Evolutionary conservation across 352 stramenopile species (phyloP).

Genomic region (Pythium volutum): DNA sequence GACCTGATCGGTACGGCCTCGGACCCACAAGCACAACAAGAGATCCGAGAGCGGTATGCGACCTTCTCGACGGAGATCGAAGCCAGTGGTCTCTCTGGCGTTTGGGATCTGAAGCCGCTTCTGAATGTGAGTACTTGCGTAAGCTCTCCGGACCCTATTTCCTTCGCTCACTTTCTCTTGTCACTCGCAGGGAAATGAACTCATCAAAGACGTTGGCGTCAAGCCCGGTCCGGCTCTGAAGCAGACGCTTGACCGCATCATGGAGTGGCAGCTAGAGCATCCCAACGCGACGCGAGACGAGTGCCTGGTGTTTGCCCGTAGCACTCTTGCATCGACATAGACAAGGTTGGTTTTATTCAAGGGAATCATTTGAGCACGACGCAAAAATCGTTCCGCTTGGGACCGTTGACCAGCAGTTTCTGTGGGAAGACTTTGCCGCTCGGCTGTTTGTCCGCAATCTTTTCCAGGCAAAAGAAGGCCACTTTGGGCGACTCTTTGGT

Average conservation of each 20-base stretch:
- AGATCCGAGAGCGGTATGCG: constrained; percentile 35
- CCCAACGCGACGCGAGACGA: constrained; percentile 53
- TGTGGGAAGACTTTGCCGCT: constrained; percentile 37
- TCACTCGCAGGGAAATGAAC: constrained; percentile 51
- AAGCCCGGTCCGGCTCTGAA: constrained; percentile 63
- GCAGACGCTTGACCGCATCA: constrained; percentile 46
- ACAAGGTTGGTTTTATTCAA: constrained; percentile 15
- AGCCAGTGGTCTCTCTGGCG: constrained; percentile 30
- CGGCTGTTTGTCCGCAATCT: constrained; percentile 23
- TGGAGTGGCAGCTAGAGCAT: constrained; percentile 60
- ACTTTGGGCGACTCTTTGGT: constrained; percentile 81
- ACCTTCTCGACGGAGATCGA: constrained; percentile 33
- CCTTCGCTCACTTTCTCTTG: background rate
- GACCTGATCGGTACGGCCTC: constrained; percentile 36
- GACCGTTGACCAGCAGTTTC: constrained; percentile 37
- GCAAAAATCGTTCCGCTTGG: constrained; percentile 70
- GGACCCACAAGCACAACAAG: constrained; percentile 12
- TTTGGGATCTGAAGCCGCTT: constrained; percentile 68
- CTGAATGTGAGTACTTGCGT: constrained; percentile 48
- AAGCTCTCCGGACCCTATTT: background rate
- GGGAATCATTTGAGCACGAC: constrained; percentile 46
- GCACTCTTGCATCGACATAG: background rate
- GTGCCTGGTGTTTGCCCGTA: constrained; percentile 45
- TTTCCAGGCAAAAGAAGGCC: constrained; percentile 78
- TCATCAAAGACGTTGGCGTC: constrained; percentile 56